A percentile compares a stretch with the other conserved stretches of the same genome.
phyloP scores from a whole-genome alignment of 2,329 filamentous ascomycete species.

The Xylariaceae sp. region DNA sequence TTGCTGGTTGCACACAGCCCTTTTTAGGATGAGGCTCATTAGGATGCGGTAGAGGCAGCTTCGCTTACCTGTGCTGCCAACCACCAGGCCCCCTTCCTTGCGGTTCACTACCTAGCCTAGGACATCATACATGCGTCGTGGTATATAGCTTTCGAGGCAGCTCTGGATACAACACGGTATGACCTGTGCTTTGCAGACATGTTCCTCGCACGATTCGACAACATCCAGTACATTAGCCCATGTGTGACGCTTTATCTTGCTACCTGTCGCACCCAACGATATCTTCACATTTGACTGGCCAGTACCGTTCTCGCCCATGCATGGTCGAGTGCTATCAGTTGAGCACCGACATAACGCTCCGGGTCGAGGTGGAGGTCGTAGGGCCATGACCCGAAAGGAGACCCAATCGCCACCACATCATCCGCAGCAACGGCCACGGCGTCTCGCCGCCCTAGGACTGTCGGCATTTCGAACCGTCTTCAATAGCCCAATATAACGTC shows the following conservation, averaged over 20 bases:
- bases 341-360: not conserved
- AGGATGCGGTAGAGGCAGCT: not conserved
- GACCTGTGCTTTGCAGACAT: slow-evolving; percentile 8
- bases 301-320: slow-evolving; percentile 5
- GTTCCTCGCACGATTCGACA: slow-evolving; percentile 9
- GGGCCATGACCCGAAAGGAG: not conserved
- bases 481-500: slow-evolving; percentile 1
- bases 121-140: not conserved
- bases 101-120: slow-evolving; percentile 1
- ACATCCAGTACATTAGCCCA: slow-evolving; percentile 8
- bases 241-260: slow-evolving; percentile 8
- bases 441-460: slow-evolving; percentile 1
- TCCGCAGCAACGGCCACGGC: not conserved
- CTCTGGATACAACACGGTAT: slow-evolving; percentile 1
- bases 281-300: slow-evolving; percentile 10
- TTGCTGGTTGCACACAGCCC: slow-evolving; percentile 1
- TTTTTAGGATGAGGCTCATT: slow-evolving; percentile 4
- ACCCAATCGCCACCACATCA: not conserved
- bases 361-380: not conserved
- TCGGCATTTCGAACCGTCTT: slow-evolving; percentile 1
- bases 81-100: not conserved
- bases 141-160: not conserved
- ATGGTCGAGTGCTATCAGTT: not conserved
- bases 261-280: slow-evolving; percentile 4
- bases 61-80: slow-evolving; percentile 4